Base-by-base conservation (phyloP, 2,329 filamentous ascomycete species). In the Botrytis medusae region DNA sequence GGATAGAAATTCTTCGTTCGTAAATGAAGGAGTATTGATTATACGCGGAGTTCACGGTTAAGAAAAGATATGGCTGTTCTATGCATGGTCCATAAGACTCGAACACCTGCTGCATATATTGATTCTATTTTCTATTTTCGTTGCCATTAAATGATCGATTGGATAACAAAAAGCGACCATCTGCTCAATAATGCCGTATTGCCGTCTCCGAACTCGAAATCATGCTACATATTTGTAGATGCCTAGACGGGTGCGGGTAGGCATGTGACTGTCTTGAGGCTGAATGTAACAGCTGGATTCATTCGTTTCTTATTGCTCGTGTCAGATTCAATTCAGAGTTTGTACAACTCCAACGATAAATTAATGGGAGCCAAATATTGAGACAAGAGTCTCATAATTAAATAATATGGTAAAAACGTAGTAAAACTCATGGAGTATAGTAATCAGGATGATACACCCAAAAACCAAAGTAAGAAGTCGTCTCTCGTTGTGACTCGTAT, bases 401-500 rank as follows among this genome's bases (percentile, higher is more conserved):
- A 29, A 37, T 22, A 46, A 46, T 32, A 64, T 64, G 16, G n/a
- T 63, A 40, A 63, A 44, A 44, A 22, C 18, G n/a, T 18, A 63
- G 37, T 44, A 68, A 54, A 54, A 37, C 25, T 32, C 14, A 54
- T 68, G 25, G 42, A 29, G n/a, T 29, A 57, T 57, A n/a, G 54
- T 16, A 14, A 68, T 51, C n/a, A 54, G 29, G 18, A 54, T 68
- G 40, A 68, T 48, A 65, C 34, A 68, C 64, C 44, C 48, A 57
- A 42, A 57, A 42, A 4, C 62, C 65, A 5, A 32, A 42, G 48
- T 37, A 18, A 37, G 9, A 22, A 65, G 44, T 44, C 9, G 48
- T 42, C 65, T 69, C 65, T 57, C 48, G 6, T 57, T 59, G 34
- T 54, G 18, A 51, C 46, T n/a, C n/a, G 25, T 40, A 12, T 54